Evolutionary conservation across 2,329 filamentous ascomycete genomes (phyloP), one percentile per base, ranked within the genome.

Genomic region (Fragosphaeria purpurea): DNA sequence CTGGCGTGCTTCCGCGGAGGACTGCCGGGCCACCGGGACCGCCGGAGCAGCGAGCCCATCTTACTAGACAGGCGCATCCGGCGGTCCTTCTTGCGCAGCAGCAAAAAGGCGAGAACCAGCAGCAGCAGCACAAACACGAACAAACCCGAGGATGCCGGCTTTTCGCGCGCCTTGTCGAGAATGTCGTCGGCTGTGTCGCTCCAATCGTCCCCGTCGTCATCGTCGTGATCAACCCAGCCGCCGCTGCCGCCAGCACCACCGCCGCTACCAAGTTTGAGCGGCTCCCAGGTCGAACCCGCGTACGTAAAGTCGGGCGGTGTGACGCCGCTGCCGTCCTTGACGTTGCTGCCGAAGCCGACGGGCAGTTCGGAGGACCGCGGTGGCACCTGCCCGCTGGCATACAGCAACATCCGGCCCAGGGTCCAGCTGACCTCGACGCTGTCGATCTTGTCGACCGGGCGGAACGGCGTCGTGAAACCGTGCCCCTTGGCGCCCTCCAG

Each of bases 351-450:
- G 62, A 97, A 97, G 0, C 93, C 93, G 8, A 98, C 93, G 0
- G 90, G 88, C 2, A 90, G 70, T 2, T 62, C 58, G 1, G 65
- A 55, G 12, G 77, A 69, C 13, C 75, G 70, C 33, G 87, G 77
- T 1, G 86, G 83, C 6, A 98, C 76, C 64, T 96, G 88, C 4
- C 88, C 93, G 0, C 91, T 83, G 5, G 93, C 93, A 60, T 97
- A 97, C 5, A 98, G 77, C 6, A 98, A 80, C 77, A 97, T 96
- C 63, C 96, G 95, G 1, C 93, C 93, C 5, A 98, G 71, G 0
- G 93, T 97, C 93, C 93, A 98, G 70, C 88, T 95, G 13, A 98
- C 85, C 70, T 98, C 94, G 6, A 89, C 84, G 13, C 83, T 86
- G 58, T 89, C 82, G 58, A 98, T 90, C 66, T 93, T 93, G 66